Conservation (phyloP, 169 alveolate species). For the Plasmodium ovale region DNA sequence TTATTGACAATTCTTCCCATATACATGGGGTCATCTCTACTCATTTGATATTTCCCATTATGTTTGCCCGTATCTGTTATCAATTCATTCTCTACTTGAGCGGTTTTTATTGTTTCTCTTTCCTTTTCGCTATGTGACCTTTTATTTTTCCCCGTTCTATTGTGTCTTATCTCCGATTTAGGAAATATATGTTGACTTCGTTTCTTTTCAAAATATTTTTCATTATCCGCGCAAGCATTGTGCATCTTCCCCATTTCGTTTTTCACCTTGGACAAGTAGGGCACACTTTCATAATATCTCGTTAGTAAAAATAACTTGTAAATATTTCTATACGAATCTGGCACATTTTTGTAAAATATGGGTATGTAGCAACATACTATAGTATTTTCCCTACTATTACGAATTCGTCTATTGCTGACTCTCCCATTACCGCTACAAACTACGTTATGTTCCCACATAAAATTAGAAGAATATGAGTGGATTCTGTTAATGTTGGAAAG, state of each 20-base stretch:
- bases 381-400: background rate
- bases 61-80: no score
- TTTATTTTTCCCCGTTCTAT: no score
- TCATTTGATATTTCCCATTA: no score
- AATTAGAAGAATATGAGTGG: conserved; percentile 28
- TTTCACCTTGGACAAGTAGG: conserved; percentile 21
- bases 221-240: no score
- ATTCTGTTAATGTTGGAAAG: conserved; percentile 41
- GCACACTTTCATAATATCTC: conserved; percentile 32
- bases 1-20: no score
- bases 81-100: no score
- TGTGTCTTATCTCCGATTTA: background rate
- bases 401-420: background rate
- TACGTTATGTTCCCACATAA: background rate
- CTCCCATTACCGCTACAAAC: background rate
- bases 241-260: conserved; percentile 9
- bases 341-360: conserved; percentile 42
- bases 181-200: background rate
- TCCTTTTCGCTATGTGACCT: no score
- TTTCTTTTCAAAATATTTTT: no score
- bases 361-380: conserved; percentile 70
- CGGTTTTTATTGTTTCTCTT: no score
- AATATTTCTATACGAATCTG: conserved; percentile 50
- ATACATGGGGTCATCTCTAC: no score
- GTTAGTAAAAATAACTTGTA: conserved; percentile 49